phyloP scores from a whole-genome alignment of 176 grass and related monocot genomes.

The Oryza officinalis region DNA sequence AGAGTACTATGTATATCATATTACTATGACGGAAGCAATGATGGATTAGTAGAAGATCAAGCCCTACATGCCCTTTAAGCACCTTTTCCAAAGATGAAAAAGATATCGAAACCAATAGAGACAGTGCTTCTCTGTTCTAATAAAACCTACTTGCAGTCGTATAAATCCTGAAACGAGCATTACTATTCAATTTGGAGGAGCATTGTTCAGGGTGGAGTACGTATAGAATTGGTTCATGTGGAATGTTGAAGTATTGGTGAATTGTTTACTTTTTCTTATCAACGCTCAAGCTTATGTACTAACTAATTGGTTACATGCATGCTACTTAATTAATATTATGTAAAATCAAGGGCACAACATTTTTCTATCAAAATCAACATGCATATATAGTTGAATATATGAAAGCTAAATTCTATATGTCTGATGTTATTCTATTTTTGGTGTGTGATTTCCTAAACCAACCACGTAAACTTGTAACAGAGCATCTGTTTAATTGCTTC shows the following conservation, averaged over 20 bases:
- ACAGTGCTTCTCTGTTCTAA: not conserved
- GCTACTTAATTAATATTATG: too few species aligned
- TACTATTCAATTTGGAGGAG: too few species aligned
- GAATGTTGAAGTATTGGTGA: too few species aligned
- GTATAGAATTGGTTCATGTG: too few species aligned
- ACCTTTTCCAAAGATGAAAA: not conserved
- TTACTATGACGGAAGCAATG: conserved; percentile 26
- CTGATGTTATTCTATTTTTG: not conserved
- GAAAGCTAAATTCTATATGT: not conserved
- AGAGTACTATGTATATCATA: conserved; percentile 24
- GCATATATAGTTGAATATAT: not conserved
- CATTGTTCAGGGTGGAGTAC: too few species aligned
- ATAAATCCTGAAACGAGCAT: too few species aligned
- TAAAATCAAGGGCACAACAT: too few species aligned
- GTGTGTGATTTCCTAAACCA: not conserved
- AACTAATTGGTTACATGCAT: too few species aligned
- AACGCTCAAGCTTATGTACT: too few species aligned
- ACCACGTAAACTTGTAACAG: not conserved
- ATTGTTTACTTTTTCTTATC: too few species aligned
- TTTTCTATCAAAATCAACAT: not conserved
- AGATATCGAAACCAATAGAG: not conserved
- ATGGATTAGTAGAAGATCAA: conserved; percentile 31
- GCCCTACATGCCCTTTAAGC: not conserved
- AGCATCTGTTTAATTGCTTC: not conserved
- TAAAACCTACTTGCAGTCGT: not conserved